A percentile compares a stretch with the other conserved stretches of the same genome.
Conservation (phyloP, 2,329 filamentous ascomycete species). For the Didymella pomorum region DNA sequence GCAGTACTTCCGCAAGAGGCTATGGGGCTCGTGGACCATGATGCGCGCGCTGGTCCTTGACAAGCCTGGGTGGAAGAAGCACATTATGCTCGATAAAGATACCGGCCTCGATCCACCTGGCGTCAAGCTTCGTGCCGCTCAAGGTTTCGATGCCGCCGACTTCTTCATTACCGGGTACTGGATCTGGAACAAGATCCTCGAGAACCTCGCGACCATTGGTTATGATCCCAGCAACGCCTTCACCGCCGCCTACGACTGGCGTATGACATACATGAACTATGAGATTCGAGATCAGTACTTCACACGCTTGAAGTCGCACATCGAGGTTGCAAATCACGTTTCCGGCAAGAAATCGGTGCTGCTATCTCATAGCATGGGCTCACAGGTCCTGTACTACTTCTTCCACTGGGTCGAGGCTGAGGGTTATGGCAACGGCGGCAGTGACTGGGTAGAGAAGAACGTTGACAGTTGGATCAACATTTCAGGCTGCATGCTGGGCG, state of each 20-base stretch:
- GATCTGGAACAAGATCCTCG: constrained; percentile 99
- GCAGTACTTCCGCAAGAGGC: constrained; percentile 89
- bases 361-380: constrained; percentile 96
- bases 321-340: constrained; percentile 81
- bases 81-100: constrained; percentile 94
- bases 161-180: constrained; percentile 92
- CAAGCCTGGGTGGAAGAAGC: constrained; percentile 92
- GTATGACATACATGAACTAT: constrained; percentile 86
- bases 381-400: constrained; percentile 89
- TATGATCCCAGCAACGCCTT: constrained; percentile 86
- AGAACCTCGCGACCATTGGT: constrained; percentile 93
- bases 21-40: constrained; percentile 99
- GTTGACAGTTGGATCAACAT: constrained; percentile 98
- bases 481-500: constrained; percentile 95
- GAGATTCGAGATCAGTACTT: constrained; percentile 95
- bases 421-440: constrained; percentile 79
- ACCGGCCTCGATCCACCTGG: constrained; percentile 91
- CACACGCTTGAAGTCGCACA: constrained; percentile 85
- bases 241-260: constrained; percentile 85
- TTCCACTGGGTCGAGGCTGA: constrained; percentile 82
- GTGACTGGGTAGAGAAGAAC: constrained; percentile 87
- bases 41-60: constrained; percentile 93
- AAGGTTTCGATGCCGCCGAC: constrained; percentile 96
- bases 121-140: constrained; percentile 89
- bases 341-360: constrained; percentile 82